Conservation (phyloP, 305 asterid genomes). For the Plantago rigida region DNA sequence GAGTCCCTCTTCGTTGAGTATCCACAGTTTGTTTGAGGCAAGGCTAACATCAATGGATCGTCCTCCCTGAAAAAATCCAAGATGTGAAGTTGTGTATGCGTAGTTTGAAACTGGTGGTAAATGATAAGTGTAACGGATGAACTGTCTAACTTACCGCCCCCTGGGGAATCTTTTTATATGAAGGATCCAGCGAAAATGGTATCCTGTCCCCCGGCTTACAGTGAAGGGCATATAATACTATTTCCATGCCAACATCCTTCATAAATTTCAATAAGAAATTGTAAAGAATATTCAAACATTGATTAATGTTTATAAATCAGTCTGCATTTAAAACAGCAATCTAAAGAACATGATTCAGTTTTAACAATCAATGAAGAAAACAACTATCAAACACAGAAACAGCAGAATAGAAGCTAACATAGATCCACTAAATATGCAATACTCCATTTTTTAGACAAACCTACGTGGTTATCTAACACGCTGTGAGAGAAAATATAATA, state of each 20-base stretch:
- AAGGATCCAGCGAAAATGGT: slow-evolving; percentile 48
- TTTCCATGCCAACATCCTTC: slow-evolving; percentile 47
- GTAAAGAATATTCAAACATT: slow-evolving; percentile 23
- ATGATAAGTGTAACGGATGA: slow-evolving; percentile 13
- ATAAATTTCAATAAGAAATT: slow-evolving; percentile 26
- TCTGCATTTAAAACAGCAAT: slow-evolving; percentile 9
- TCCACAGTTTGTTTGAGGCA: slow-evolving; percentile 58
- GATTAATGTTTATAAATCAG: slow-evolving; percentile 11
- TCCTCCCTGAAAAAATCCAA: slow-evolving; percentile 48
- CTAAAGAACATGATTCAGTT: neutral
- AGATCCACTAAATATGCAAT: too few relatives aligned
- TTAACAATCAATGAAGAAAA: too few relatives aligned
- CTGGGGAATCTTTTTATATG: slow-evolving; percentile 37
- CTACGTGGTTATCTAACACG: neutral
- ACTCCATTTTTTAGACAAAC: too few relatives aligned
- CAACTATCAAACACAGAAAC: too few relatives aligned
- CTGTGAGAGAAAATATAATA: neutral
- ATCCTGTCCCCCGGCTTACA: slow-evolving; percentile 50
- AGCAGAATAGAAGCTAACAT: too few relatives aligned
- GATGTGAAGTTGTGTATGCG: slow-evolving; percentile 4
- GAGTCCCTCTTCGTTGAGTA: slow-evolving; percentile 69
- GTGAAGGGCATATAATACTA: slow-evolving; percentile 45
- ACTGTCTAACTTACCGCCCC: slow-evolving; percentile 45
- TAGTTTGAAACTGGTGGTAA: neutral
- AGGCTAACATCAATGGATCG: slow-evolving; percentile 59